These are phyloP conservation scores for Penicillium nucicola DNA, from an alignment of 495 filamentous ascomycete species.

Conservation along the genomic window DNA sequence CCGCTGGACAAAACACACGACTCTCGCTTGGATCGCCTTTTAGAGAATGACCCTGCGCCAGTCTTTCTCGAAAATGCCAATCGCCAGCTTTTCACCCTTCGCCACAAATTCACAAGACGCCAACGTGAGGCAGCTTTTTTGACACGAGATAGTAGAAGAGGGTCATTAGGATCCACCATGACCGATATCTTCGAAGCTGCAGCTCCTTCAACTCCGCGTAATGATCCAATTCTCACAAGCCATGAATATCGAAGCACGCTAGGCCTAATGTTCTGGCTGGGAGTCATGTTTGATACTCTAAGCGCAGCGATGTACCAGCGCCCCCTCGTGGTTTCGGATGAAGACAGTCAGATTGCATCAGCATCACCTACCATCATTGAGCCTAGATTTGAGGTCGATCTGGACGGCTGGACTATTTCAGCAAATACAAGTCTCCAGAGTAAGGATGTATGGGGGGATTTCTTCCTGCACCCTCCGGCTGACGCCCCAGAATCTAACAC, in stretches of 20 bases:
- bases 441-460: constrained; percentile 30
- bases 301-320: constrained; percentile 45
- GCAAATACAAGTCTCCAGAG: neutral
- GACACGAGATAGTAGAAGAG: neutral
- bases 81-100: constrained; percentile 28
- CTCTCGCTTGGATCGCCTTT: constrained; percentile 19
- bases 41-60: constrained; percentile 37
- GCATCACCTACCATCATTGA: neutral
- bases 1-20: constrained; percentile 24
- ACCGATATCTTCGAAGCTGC: neutral
- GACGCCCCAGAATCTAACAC: constrained; percentile 8
- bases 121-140: constrained; percentile 6
- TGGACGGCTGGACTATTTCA: constrained; percentile 14
- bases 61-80: constrained; percentile 37
- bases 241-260: constrained; percentile 36
- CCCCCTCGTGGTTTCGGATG: constrained; percentile 42
- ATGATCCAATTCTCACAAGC: constrained; percentile 14
- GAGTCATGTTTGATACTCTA: constrained; percentile 50
- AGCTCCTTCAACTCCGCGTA: neutral
- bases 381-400: constrained; percentile 1
- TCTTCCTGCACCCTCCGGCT: constrained; percentile 20
- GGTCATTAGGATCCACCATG: constrained; percentile 3
- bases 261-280: constrained; percentile 46
- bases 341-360: constrained; percentile 35
- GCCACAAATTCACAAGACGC: constrained; percentile 25